Percentiles rank a stretch among this genome's conserved stretches.
Evolutionary conservation across 352 stramenopile genomes (phyloP).

Genomic region (Phytophthora sansomeana): DNA sequence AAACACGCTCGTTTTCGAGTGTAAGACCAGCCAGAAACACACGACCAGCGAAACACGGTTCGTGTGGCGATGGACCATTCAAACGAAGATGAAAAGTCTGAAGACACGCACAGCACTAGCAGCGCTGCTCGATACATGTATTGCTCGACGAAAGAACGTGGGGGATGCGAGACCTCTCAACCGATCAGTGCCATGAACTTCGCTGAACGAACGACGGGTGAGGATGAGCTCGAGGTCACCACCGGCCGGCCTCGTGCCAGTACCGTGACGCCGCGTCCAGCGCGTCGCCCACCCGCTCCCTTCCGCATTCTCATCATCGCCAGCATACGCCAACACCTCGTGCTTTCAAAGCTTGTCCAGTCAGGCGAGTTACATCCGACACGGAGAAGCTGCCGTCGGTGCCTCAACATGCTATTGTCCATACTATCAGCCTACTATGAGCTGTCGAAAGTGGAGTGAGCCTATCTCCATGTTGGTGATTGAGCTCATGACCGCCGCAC

Average conservation of each 20-base stretch:
- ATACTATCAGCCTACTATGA: no score
- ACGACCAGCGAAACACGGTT: slow-evolving; percentile 10
- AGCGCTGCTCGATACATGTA: no score
- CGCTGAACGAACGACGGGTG: slow-evolving; percentile 1
- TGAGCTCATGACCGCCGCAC: not conserved
- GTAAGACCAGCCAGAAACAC: not conserved
- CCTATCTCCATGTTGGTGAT: no score
- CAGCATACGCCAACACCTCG: not conserved
- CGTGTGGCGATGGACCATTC: not conserved
- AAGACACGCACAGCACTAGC: no score
- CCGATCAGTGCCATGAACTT: slow-evolving; percentile 20
- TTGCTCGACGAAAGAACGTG: not conserved
- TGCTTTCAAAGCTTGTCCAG: not conserved
- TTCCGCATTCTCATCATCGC: not conserved
- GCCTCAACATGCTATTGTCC: no score
- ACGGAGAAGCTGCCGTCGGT: no score
- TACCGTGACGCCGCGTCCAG: slow-evolving; percentile 21
- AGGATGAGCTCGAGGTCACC: slow-evolving; percentile 18
- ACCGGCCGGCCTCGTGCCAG: slow-evolving; percentile 7
- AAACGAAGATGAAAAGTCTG: no score
- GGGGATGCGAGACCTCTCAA: slow-evolving; percentile 15
- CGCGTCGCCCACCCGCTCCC: slow-evolving; percentile 15
- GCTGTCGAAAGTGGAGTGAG: no score
- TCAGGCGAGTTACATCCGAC: no score
- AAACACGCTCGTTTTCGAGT: not conserved